Conservation (phyloP, 1,139 yeast species). For the Arxiozyma bovina region DNA sequence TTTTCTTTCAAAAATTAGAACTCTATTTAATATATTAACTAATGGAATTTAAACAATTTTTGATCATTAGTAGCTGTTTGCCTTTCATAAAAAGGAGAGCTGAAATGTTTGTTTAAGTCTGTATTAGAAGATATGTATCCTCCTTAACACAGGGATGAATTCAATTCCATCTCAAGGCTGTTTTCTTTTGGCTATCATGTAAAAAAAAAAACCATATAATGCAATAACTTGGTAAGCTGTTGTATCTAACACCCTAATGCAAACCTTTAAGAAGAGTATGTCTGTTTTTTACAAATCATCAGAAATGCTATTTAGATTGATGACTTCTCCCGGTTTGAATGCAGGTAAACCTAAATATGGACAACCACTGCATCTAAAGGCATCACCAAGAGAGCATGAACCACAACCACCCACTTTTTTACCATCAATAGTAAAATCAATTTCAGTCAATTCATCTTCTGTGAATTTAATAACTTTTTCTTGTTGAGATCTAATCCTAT, state of each 20-base stretch:
- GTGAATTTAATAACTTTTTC: constrained; percentile 27
- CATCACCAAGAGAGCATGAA: constrained; percentile 93
- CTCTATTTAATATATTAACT: neutral
- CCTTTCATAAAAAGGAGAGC: neutral
- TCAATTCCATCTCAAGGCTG: neutral
- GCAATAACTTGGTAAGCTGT: neutral
- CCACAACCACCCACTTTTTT: constrained; percentile 92
- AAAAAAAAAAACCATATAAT: no score
- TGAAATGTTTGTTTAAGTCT: no score
- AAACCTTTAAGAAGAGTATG: neutral
- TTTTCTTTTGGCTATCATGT: neutral
- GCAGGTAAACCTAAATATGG: constrained; percentile 96
- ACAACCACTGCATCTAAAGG: constrained; percentile 96
- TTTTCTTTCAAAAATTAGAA: no score
- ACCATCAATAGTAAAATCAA: constrained; percentile 91
- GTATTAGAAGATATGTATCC: no score
- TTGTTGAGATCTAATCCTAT: constrained; percentile 43
- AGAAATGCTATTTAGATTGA: constrained; percentile 32
- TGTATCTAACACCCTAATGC: neutral
- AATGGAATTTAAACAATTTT: no score
- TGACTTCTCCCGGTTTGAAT: constrained; percentile 88
- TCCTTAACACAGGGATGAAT: neutral
- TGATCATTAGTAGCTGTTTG: neutral
- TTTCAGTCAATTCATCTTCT: constrained; percentile 43
- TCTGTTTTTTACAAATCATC: constrained; percentile 32